Evolutionary conservation across 2,329 filamentous ascomycete species (phyloP).

Genomic region (Mycogone perniciosa): DNA sequence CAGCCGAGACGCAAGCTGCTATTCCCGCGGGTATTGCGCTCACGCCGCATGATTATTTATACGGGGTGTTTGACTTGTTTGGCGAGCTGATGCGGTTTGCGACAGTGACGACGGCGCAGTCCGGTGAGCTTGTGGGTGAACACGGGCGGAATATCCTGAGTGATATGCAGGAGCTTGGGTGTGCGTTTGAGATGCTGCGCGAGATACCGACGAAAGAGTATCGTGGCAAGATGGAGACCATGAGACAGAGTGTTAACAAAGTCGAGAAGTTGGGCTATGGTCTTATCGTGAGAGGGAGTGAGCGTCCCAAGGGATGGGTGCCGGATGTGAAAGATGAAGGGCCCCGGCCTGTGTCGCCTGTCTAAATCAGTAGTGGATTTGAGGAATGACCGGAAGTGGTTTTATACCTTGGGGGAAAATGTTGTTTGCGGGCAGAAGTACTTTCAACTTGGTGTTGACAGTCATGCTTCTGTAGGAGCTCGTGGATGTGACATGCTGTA

Average conservation of each 20-base stretch:
- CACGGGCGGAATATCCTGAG: conserved; percentile 57
- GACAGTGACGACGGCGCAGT: conserved; percentile 78
- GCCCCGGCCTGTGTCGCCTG: conserved; percentile 24
- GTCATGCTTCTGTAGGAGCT: too few relatives aligned
- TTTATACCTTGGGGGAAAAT: neutral
- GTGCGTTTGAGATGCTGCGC: conserved; percentile 67
- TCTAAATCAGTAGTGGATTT: conserved; percentile 9
- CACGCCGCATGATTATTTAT: conserved; percentile 77
- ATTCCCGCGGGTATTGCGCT: conserved; percentile 53
- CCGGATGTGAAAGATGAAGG: conserved; percentile 57
- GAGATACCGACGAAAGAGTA: conserved; percentile 53
- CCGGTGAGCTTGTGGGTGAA: conserved; percentile 44
- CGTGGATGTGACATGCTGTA: too few relatives aligned
- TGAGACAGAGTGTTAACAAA: conserved; percentile 85
- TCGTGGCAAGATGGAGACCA: conserved; percentile 75
- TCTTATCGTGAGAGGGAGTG: conserved; percentile 76
- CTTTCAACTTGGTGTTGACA: too few relatives aligned
- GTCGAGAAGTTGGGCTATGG: conserved; percentile 89
- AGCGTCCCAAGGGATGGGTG: conserved; percentile 87
- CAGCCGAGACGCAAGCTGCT: conserved; percentile 49
- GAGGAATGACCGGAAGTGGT: neutral
- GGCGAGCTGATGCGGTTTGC: conserved; percentile 97
- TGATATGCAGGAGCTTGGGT: conserved; percentile 74
- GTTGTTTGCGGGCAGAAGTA: too few relatives aligned
- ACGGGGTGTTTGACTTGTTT: conserved; percentile 87